Base-by-base conservation (phyloP, 202 grass and related monocot genomes). In the Musa balbisiana region DNA sequence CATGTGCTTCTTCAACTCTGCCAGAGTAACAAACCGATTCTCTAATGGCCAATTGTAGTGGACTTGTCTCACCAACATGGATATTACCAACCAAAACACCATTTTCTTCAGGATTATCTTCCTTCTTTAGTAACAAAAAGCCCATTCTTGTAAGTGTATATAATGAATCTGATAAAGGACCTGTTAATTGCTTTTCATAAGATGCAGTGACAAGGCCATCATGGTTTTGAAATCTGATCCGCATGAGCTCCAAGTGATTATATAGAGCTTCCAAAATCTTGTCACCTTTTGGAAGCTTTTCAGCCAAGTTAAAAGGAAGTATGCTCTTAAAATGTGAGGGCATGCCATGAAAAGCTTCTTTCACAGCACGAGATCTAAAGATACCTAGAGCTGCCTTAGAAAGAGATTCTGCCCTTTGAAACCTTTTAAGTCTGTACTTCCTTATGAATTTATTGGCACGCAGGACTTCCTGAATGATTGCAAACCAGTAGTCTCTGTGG, bases 261-360 rank as follows among this genome's bases (percentile, higher is more conserved):
- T 93, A 80, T 79, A 98, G 52, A 25, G 88, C 94, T 75, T 89
- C 87, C 74, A 98, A 43, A 79, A 98, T 88, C 71, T 92, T 98
- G 73, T 98, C 94, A 12, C 94, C 94, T 73, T 98, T 93, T 10
- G 94, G 94, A 49, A 98, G 79, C 71, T 93, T 91, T 84, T 98
- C 94, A 74, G 88, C 88, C 20, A 98, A 49, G 83, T 93, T 91
- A 76, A 98, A 98, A 14, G 88, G 85, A 67, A 98, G 88, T 79
- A 80, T 89, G 50, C 86, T 89, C 84, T 91, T 98, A 66, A 93
- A 90, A 70, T 93, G 80, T 0, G 91, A 87, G 11, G 91, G 94
- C 17, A 91, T 66, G 11, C 91, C 74, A 81, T 92, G 88, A 63
- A 98, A 93, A 19, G 73, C 85, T 25, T 93, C 83, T 69, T 98